phyloP scores from a whole-genome alignment of 2,329 filamentous ascomycete species.

The Talaromyces funiculosus region DNA sequence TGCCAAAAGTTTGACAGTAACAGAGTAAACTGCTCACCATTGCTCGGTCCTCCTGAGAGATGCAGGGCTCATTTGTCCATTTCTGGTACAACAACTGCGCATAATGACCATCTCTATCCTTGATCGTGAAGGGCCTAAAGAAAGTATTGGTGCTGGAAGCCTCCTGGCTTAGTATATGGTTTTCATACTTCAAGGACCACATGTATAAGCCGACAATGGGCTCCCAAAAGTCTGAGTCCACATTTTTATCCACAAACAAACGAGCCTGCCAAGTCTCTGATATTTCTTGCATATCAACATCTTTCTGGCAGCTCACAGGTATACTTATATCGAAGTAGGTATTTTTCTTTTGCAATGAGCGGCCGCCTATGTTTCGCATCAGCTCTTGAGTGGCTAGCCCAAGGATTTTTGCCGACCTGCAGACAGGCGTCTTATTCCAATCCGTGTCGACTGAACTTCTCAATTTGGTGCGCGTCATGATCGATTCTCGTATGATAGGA shows the following conservation, averaged over 20 bases:
- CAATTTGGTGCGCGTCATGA: slow-evolving; percentile 1
- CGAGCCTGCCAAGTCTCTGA: not conserved
- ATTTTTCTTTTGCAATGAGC: not conserved
- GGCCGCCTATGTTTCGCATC: not conserved
- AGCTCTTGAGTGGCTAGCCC: not conserved
- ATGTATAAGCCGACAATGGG: not conserved
- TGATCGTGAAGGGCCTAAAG: not conserved
- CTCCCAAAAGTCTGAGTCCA: not conserved
- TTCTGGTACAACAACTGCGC: not conserved
- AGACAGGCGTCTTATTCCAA: slow-evolving; percentile 2
- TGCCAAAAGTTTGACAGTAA: slow-evolving; percentile 7
- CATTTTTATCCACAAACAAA: not conserved
- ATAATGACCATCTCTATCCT: not conserved
- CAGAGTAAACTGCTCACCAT: not conserved
- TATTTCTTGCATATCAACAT: not conserved
- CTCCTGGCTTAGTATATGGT: not conserved
- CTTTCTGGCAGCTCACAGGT: not conserved
- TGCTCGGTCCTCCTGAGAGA: not conserved
- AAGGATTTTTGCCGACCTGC: not conserved
- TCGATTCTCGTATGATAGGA: not conserved
- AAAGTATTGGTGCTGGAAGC: not conserved
- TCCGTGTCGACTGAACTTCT: not conserved
- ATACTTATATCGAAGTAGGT: slow-evolving; percentile 3
- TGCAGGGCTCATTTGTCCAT: slow-evolving; percentile 1
- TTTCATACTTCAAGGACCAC: not conserved